Evolutionary conservation across 2,329 filamentous ascomycete genomes (phyloP), one percentile per base, ranked within the genome.

Genomic region (Coleophoma cylindrospora): DNA sequence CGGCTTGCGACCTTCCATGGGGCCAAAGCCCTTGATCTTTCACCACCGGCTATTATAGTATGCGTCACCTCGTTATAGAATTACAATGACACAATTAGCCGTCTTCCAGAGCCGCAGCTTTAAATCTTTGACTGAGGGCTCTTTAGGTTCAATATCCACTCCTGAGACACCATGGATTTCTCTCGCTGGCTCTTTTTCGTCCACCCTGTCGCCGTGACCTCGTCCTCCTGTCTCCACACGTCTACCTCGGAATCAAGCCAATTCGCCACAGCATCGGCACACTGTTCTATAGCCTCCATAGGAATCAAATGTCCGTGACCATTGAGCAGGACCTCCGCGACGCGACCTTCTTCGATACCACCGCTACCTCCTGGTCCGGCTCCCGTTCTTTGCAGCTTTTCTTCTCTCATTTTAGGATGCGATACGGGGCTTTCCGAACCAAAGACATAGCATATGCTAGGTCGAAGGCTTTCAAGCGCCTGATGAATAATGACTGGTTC

Each of bases 261-360:
- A 22, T 65, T 62, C 0, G 76, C 77, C 0, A 79, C 76, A 15
- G 77, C 67, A 51, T 78, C 72, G 1, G 89, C 91, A 54, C 84
- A 87, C 60, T 80, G 74, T 2, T 61, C 71, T 0, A 88, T 86
- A 37, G 80, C 78, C 68, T 96, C 91, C 80, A 96, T 88, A 0
- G 91, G 86, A 27, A 96, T 80, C 40, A 96, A 67, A 67, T 97
- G 92, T 0, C 91, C 90, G 6, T 77, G 74, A 0, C 77, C 77
- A 22, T 85, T 70, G 8, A 94, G 68, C 14, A 81, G 72, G 5
- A 88, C 76, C 56, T 83, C 76, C 50, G 74, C 75, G 2, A 96
- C 91, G 43, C 82, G 74, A 0, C 87, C 89, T 12, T 77, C 77
- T 14, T 69, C 66, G 3, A 65, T 73, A 44, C 86, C 79, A 15